Conservation (phyloP, 129 eudicot species). For the Rutidosis leptorrhynchoides region DNA sequence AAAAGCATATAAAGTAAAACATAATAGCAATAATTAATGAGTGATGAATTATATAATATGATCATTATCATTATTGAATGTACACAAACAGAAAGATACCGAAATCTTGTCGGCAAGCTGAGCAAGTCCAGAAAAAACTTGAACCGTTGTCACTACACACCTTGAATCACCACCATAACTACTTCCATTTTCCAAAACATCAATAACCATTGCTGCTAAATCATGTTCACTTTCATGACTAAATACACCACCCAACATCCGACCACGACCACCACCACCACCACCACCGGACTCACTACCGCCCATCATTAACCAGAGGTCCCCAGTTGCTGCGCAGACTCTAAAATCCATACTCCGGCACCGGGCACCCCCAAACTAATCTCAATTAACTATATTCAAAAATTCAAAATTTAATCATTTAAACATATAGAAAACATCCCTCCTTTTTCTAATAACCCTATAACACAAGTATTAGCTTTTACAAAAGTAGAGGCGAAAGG, state of each 20-base stretch:
- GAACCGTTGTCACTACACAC: slow-evolving; percentile 81
- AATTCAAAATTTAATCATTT: no score
- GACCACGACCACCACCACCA: slow-evolving; percentile 33
- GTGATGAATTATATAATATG: neutral
- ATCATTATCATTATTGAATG: no score
- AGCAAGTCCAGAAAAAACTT: slow-evolving; percentile 62
- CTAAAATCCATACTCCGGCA: slow-evolving; percentile 61
- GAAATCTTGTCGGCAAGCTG: slow-evolving; percentile 70
- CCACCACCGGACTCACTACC: slow-evolving; percentile 36
- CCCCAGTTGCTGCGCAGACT: slow-evolving; percentile 43
- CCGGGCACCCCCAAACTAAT: slow-evolving; percentile 24
- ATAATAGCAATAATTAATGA: slow-evolving; percentile 17
- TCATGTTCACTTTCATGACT: slow-evolving; percentile 90
- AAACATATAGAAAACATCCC: no score
- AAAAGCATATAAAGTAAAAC: neutral
- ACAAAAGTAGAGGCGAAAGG: neutral
- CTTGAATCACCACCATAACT: slow-evolving; percentile 64
- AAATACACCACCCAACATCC: slow-evolving; percentile 34
- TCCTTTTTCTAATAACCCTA: no score
- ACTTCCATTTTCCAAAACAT: slow-evolving; percentile 70
- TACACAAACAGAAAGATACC: slow-evolving; percentile 29
- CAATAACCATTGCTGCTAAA: slow-evolving; percentile 79
- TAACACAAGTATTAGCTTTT: no score
- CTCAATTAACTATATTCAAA: slow-evolving; percentile 1
- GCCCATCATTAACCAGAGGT: slow-evolving; percentile 49